Evolutionary conservation across 495 filamentous ascomycete species (phyloP), one percentile per base, ranked within the genome.

Genomic region (Neurospora sp.): DNA sequence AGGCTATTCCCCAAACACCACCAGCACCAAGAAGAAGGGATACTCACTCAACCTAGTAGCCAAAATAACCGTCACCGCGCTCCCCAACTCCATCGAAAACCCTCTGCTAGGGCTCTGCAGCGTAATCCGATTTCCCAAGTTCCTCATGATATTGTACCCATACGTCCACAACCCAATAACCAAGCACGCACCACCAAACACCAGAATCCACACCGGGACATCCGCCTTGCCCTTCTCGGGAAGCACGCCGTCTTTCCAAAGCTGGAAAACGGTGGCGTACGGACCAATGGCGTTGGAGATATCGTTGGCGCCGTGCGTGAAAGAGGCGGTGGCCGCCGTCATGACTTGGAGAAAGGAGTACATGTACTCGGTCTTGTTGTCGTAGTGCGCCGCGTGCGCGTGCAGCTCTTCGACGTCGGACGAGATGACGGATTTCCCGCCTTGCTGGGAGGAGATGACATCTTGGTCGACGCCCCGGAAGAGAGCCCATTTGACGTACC

Each of bases 291-390:
- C 91, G 82, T 92, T 93, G 53, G 88, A 82, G 69, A 94, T 88
- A 78, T 94, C 92, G 80, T 95, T 95, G 75, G 92, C 90, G 70
- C 92, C 91, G 81, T 94, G 92, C 3, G 91, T 89, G 70, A 94
- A 92, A 6, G 90, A 92, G 6, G 90, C 89, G 38, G 90, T 91
- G 77, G 87, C 87, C 35, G 92, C 92, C 22, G 90, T 93, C 73
- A 92, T 76, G 72, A 93, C 80, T 81, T 94, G 91, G 68, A 92
- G 80, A 82, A 92, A 92, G 40, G 89, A 89, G 82, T 90, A 93
- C 73, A 88, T 86, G 83, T 93, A 89, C 81, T 94, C 92, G 79
- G 90, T 89, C 76, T 89, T 87, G 82, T 93, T 93, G 81, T 91
- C 87, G 81, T 90, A 94, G 78, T 91, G 89, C 31, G 83, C 81